Base-by-base conservation (phyloP, 306 rosid genomes). In the Cicer yamashitae region DNA sequence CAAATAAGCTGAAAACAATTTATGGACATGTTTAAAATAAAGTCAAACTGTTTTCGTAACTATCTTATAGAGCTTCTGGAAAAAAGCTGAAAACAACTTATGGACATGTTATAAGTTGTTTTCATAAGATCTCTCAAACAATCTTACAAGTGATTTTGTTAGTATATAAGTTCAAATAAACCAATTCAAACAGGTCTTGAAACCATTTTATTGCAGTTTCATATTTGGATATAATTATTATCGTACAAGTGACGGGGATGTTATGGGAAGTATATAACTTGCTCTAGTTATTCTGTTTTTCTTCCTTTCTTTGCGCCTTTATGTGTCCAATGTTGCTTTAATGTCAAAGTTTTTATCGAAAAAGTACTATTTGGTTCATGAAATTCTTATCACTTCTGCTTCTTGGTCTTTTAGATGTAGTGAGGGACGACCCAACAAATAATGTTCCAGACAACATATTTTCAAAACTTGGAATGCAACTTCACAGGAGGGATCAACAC, bases 381-480 rank as follows among this genome's bases (percentile, higher is more conserved):
- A 53, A 68, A 14, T 68, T 50, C 69, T 46, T 3, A 57, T 74
- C 34, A 7, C 17, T 62, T 76, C 14, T 48, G 43, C 54, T 15
- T 74, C 40, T 17, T 80, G 84, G 72, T 54, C 58, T 81, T 79
- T 65, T 86, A 96, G 98, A 96, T 86, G 91, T 96, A 77, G 79
- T 96, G 89, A 90, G 78, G 82, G 97, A 96, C 69, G 99, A 92
- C 63, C 96, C 97, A 51, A 89, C 96, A 47, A 96, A 96, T 82
- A 96, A 96, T 81, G 98, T 92, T 66, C 99, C 94, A 1, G 97
- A 96, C 82, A 82, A 83, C 3, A 92, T 96, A 61, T 96, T 89
- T 74, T 78, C 92, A 5, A 96, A 90, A 83, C 92, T 96, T 73
- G 98, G 99, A 60, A 68, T 90, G 96, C 96, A 96, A 77, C 96